A percentile compares a stretch with the other conserved stretches of the same genome.
Conservation (phyloP, 2,329 filamentous ascomycete genomes). For the Cladosporium sp. region DNA sequence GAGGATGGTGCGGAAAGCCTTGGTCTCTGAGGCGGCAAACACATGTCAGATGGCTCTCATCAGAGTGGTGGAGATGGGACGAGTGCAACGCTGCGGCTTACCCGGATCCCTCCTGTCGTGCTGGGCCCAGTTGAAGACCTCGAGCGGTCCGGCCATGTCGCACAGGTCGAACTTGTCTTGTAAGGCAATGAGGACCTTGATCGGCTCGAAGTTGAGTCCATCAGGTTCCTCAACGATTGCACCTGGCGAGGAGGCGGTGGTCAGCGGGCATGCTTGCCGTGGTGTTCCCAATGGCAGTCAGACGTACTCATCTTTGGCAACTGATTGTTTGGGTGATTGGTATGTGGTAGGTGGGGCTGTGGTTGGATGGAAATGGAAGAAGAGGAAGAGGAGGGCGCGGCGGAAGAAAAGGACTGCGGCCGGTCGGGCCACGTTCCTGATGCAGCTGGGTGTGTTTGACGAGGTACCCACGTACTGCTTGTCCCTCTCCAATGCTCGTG, state of each 20-base stretch:
- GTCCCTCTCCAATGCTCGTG: background rate
- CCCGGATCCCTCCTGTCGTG: conserved; percentile 52
- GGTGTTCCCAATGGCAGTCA: background rate
- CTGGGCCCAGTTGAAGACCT: conserved; percentile 52
- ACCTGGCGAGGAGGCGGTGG: conserved; percentile 21
- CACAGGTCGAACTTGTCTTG: conserved; percentile 54
- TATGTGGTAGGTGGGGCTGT: background rate
- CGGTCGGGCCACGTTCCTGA: conserved; percentile 11
- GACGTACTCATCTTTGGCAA: conserved; percentile 14
- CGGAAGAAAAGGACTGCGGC: conserved; percentile 8
- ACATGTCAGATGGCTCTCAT: background rate
- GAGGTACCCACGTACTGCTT: background rate
- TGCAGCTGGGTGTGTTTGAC: background rate
- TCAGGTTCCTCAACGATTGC: conserved; percentile 41
- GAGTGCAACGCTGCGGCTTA: conserved; percentile 26
- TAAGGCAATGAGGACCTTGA: conserved; percentile 59
- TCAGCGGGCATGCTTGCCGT: background rate
- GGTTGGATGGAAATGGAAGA: background rate
- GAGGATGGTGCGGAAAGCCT: conserved; percentile 53
- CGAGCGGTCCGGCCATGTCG: conserved; percentile 55
- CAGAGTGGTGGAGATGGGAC: background rate
- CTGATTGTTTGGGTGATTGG: conserved; percentile 1
- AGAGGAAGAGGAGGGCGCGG: conserved; percentile 4
- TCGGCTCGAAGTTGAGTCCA: conserved; percentile 37
- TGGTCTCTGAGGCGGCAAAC: conserved; percentile 36